A percentile compares a stretch with the other conserved stretches of the same genome.
Evolutionary conservation across 148 eudicot species (phyloP).

Genomic region (Vaccinium macrocarpon): DNA sequence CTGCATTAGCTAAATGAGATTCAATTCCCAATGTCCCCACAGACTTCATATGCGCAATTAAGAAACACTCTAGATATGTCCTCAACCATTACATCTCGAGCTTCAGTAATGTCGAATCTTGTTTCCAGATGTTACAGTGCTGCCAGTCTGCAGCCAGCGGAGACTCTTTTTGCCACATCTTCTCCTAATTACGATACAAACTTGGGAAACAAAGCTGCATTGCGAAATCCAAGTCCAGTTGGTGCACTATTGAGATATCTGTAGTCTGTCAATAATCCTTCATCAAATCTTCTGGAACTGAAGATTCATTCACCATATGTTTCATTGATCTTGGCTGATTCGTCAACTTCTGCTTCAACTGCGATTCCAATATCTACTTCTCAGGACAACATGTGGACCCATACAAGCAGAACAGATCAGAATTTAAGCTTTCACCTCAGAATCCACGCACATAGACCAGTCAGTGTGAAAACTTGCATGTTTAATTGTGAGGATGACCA

Average conservation of each 20-base stretch:
- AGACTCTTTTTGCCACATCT: background rate
- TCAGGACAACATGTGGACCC: background rate
- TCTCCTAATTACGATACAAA: background rate
- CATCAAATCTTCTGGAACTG: background rate
- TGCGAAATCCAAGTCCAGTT: background rate
- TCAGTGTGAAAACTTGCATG: background rate
- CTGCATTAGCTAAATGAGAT: background rate
- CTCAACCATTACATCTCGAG: constrained; percentile 23
- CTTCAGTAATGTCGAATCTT: constrained; percentile 8
- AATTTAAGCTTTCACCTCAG: background rate
- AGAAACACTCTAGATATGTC: constrained; percentile 26
- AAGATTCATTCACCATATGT: background rate
- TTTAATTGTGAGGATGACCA: background rate
- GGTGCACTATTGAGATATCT: background rate
- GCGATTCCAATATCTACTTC: background rate
- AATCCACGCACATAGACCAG: background rate
- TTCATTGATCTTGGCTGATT: background rate
- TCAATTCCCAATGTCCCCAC: background rate
- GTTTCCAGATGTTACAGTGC: constrained; percentile 9
- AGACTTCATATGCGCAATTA: constrained; percentile 13
- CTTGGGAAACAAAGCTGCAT: background rate
- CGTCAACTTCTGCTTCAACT: constrained; percentile 5
- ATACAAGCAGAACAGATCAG: background rate
- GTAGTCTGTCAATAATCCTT: background rate
- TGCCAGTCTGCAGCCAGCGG: background rate